Evolutionary conservation across 345 rosid genomes (phyloP).

Genomic region (Pseudoturritis turrita): DNA sequence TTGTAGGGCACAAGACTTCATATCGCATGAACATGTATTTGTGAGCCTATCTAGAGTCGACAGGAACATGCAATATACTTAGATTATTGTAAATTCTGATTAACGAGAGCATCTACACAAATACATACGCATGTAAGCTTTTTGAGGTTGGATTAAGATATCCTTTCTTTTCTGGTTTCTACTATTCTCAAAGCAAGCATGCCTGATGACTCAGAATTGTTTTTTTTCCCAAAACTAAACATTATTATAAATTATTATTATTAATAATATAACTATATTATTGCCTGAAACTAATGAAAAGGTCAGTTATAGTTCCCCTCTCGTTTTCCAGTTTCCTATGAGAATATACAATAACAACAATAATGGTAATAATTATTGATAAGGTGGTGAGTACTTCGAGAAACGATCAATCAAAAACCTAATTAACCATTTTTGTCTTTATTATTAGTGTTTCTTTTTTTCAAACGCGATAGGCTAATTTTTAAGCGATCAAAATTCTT

Average conservation of each 20-base stretch:
- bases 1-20: constrained; percentile 8
- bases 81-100: constrained; percentile 19
- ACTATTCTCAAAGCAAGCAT: constrained; percentile 37
- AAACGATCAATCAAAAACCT: constrained; percentile 23
- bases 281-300: constrained; percentile 20
- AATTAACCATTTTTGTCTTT: background rate
- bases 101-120: constrained; percentile 33
- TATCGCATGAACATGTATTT: constrained; percentile 22
- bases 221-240: background rate
- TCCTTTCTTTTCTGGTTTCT: constrained; percentile 22
- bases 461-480: background rate
- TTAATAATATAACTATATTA: constrained; percentile 4
- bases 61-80: constrained; percentile 25
- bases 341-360: background rate
- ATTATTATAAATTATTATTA: background rate
- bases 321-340: constrained; percentile 32
- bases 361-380: constrained; percentile 19
- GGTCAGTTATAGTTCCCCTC: constrained; percentile 27
- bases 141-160: constrained; percentile 22
- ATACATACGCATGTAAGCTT: constrained; percentile 33
- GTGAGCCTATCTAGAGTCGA: constrained; percentile 23
- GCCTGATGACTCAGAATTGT: constrained; percentile 28
- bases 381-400: constrained; percentile 24
- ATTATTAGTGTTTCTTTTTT: background rate
- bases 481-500: background rate